Evolutionary conservation across 1,284 basidiomycete genomes (phyloP), one percentile per base, ranked within the genome.

Genomic region (Puccinia novopanici): DNA sequence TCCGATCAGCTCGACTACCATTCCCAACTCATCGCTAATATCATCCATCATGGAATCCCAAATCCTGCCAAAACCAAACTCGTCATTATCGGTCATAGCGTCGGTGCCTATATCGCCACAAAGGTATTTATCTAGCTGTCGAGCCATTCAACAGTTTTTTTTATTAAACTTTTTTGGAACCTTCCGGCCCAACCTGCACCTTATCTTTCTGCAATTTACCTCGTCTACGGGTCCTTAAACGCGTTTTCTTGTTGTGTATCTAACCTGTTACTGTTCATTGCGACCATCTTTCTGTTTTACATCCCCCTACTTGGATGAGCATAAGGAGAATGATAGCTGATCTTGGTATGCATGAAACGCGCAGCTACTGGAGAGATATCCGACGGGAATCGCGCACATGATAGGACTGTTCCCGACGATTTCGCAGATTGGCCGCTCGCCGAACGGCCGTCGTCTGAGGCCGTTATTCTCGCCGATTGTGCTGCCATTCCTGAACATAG

Each of bases 11-110:
- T 79, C 9, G 67, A 79, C 12, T 79, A 48, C 63, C 76, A 79
- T 24, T 30, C 19, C 27, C 13, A 79, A n/a, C 27, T 50, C 12
- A 24, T 79, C 67, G 54, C 42, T 22, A 45, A 79, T 59, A 42
- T 61, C 19, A 19, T 79, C 8, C 17, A 54, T 15, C 9, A 52
- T 45, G 67, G 65, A 6, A 72, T 79, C 40, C 52, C 22, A 30
- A 27, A 40, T 61, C 34, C 65, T 4, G 48, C 6, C 12, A 0
- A 54, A 34, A 79, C 76, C 15, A 79, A 72, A 42, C 42, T 79
- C n/a, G 55, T 79, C 55, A 12, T 79, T 27, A 79, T 79, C 17
- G 76, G 76, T 10, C 76, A 79, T 45, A 79, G 76, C 63, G 52
- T 79, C 9, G 76, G 76, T 12, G 76, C 40, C 22, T 59, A 79